A percentile compares a stretch with the other conserved stretches of the same genome.
Conservation (phyloP, 805 yeast species). For the Suhomyces xylopsoci region DNA sequence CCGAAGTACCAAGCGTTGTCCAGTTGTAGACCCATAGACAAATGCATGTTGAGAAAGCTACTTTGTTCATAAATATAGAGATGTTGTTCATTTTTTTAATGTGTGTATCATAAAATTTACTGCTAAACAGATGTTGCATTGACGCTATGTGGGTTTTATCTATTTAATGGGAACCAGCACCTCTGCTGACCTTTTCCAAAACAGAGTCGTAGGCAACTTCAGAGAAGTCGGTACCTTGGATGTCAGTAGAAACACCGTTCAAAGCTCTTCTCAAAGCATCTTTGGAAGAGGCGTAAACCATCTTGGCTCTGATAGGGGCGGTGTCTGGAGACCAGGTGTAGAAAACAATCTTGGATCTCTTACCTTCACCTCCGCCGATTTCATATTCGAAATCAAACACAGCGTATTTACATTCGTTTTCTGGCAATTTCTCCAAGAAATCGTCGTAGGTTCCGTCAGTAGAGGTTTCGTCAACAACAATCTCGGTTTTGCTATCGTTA, state of each 20-base stretch:
- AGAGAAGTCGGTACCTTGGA: constrained; percentile 97
- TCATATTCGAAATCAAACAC: constrained; percentile 96
- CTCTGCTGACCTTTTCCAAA: constrained; percentile 82
- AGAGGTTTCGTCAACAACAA: constrained; percentile 84
- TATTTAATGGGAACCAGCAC: constrained; percentile 49
- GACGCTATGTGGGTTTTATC: not conserved
- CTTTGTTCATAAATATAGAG: no score
- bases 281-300: constrained; percentile 98
- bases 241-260: constrained; percentile 89
- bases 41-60: no score
- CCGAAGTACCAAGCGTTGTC: not conserved
- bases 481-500: constrained; percentile 85
- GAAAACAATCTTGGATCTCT: constrained; percentile 72
- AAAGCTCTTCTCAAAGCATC: constrained; percentile 97
- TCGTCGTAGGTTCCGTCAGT: constrained; percentile 72
- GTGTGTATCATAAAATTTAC: no score
- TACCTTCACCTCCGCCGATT: constrained; percentile 86
- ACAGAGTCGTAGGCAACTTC: constrained; percentile 95
- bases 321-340: constrained; percentile 97
- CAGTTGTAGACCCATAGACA: not conserved
- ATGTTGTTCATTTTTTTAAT: not conserved
- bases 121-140: no score
- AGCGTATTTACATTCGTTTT: constrained; percentile 94
- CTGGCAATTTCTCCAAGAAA: constrained; percentile 87
- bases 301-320: constrained; percentile 91